phyloP scores from a whole-genome alignment of 768 basidiomycete species.

The Termitomyces heimii region DNA sequence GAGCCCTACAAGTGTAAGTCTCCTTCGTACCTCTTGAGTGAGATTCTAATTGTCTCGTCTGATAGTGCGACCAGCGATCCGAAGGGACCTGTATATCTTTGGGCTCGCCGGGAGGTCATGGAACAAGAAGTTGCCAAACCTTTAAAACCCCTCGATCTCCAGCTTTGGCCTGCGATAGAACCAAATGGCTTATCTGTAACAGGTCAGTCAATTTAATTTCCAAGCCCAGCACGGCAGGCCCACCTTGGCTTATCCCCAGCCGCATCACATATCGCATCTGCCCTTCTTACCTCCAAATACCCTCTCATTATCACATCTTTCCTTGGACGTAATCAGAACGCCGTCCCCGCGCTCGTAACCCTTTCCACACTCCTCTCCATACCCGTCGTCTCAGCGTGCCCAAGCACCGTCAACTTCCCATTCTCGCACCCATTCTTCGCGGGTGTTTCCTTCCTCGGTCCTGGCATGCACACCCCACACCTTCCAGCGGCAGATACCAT shows the following conservation, averaged over 20 bases:
- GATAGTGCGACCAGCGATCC: constrained; percentile 62
- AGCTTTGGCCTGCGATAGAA: constrained; percentile 49
- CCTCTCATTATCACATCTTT: constrained; percentile 65
- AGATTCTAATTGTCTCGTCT: not conserved
- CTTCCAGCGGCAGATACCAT: constrained; percentile 56
- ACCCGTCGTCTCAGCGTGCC: constrained; percentile 47
- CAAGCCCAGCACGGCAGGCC: not conserved
- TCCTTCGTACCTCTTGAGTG: not conserved
- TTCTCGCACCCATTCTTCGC: constrained; percentile 49
- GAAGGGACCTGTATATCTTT: constrained; percentile 69
- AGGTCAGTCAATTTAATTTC: constrained; percentile 17
- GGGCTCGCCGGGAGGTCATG: constrained; percentile 66
- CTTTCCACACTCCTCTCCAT: constrained; percentile 50
- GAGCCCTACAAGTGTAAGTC: constrained; percentile 62
- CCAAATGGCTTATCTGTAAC: constrained; percentile 38
- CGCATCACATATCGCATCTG: constrained; percentile 33
- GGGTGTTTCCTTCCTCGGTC: constrained; percentile 44
- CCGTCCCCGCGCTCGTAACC: constrained; percentile 37
- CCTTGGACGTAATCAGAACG: constrained; percentile 47
- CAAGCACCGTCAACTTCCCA: constrained; percentile 47
- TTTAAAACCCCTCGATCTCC: constrained; percentile 16
- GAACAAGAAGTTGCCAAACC: constrained; percentile 51
- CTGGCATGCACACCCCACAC: constrained; percentile 37
- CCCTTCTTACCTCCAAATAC: constrained; percentile 41
- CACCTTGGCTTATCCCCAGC: constrained; percentile 16